phyloP scores from a whole-genome alignment of 176 grass and related monocot genomes.

The Juncus effusus region DNA sequence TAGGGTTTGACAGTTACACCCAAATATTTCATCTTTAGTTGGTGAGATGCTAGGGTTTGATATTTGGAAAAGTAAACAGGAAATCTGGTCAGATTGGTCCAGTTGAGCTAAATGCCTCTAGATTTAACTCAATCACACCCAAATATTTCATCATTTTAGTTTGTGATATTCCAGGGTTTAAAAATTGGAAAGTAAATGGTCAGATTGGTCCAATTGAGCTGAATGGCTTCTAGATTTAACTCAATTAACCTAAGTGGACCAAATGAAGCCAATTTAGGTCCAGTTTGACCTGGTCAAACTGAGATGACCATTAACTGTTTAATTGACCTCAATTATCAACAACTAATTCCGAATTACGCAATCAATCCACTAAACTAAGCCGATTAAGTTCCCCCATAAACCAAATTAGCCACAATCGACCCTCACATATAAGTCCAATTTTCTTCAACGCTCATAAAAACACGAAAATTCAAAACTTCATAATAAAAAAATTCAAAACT shows the following conservation, averaged over 20 bases:
- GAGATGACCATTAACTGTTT: too few relatives aligned
- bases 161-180: background rate
- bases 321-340: too few relatives aligned
- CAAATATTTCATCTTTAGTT: constrained; percentile 19
- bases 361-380: background rate
- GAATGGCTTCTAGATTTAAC: too few relatives aligned
- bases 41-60: constrained; percentile 1
- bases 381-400: background rate
- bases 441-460: background rate
- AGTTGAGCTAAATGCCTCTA: too few relatives aligned
- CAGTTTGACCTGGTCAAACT: too few relatives aligned
- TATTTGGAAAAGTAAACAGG: constrained; percentile 11
- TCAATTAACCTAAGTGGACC: too few relatives aligned
- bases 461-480: background rate
- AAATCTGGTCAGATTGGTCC: background rate
- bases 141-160: constrained; percentile 16
- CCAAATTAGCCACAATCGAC: constrained; percentile 11
- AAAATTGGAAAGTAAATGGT: background rate
- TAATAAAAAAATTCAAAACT: constrained; percentile 20
- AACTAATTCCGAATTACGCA: too few relatives aligned
- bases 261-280: too few relatives aligned
- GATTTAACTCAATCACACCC: constrained; percentile 19
- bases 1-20: constrained; percentile 24
- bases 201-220: too few relatives aligned
- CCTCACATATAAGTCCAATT: constrained; percentile 6